Percentiles rank a stretch among this genome's conserved stretches.
These are phyloP conservation scores for Aspergillus sp. DNA, from an alignment of 2,329 filamentous ascomycete genomes.

Conservation along the genomic window DNA sequence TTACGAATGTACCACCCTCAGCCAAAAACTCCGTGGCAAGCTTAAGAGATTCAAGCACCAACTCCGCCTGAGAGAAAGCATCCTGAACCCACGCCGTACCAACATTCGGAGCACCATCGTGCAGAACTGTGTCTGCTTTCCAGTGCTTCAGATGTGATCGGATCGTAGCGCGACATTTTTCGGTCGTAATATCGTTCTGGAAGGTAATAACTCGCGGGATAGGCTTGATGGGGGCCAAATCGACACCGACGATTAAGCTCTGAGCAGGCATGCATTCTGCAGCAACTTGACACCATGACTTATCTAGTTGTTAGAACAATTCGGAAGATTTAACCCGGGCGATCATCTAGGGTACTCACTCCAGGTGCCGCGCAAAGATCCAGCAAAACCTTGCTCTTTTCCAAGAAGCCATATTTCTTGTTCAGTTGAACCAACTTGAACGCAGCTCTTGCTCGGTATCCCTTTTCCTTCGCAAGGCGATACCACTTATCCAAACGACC, in stretches of 20 bases:
- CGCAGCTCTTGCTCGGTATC: constrained; percentile 89
- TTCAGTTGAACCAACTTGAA: constrained; percentile 99
- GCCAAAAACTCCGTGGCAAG: constrained; percentile 89
- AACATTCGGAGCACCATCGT: constrained; percentile 96
- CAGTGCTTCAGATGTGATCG: constrained; percentile 87
- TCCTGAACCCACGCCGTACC: constrained; percentile 98
- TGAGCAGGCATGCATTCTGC: constrained; percentile 90
- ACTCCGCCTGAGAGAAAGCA: constrained; percentile 94
- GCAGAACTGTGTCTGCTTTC: constrained; percentile 93
- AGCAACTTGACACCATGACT: constrained; percentile 96
- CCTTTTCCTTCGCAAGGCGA: constrained; percentile 96
- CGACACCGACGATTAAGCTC: constrained; percentile 90
- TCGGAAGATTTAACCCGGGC: not conserved
- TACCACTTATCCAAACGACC: constrained; percentile 99
- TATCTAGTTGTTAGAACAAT: constrained; percentile 21
- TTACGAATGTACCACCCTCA: constrained; percentile 90
- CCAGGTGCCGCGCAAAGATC: constrained; percentile 98
- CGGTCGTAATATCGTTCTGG: constrained; percentile 96
- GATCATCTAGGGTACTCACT: constrained; percentile 52
- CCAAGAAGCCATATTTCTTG: constrained; percentile 97
- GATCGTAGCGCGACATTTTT: constrained; percentile 90
- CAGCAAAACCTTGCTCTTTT: constrained; percentile 92
- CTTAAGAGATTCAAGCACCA: constrained; percentile 87
- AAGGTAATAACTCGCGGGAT: constrained; percentile 94
- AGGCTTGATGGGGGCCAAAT: constrained; percentile 91